Evolutionary conservation across 306 rosid species (phyloP), one percentile per base, ranked within the genome.

Genomic region (Glycyrrhiza uralensis): DNA sequence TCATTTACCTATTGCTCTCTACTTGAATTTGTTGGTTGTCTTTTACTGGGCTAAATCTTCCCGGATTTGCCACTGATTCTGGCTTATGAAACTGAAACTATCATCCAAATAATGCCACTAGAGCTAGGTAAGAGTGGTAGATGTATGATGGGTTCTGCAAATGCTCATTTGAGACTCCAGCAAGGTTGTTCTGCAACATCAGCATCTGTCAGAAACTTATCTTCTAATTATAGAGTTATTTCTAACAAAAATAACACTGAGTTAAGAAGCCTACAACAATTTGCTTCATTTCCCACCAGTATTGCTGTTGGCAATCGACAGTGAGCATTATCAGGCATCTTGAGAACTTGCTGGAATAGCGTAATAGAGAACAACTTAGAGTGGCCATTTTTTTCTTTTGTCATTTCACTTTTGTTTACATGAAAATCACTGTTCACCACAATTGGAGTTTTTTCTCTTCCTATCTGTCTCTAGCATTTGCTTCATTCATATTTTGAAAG

Each of bases 391-490:
- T 49, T 20, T 9, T 47, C 77, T 22, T 64, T 33, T 3, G 14
- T n/a, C n/a, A n/a, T n/a, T n/a, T n/a, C n/a, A 75, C 36, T 26
- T 41, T 52, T 46, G 51, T 38, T 41, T 54, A 11, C 45, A 29
- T 39, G 26, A 45, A 75, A 65, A 44, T 19, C n/a, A 52, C 30
- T 13, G 7, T n/a, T n/a, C n/a, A n/a, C n/a, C n/a, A n/a, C 17
- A 5, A 19, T 42, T 54, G 14, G 50, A 51, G 74, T 65, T 64
- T 9, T 13, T 32, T 5, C 35, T 20, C 24, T 33, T 22, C 46
- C 13, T 59, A 65, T 65, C 39, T 65, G 28, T 65, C 49, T 52
- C 52, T 54, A 44, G 49, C 10, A 14, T 41, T 66, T 71, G 49
- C 28, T 11, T 13, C 20, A 19, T 30, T 58, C 1, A n/a, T 72